A percentile compares a stretch with the other conserved stretches of the same genome.
These are phyloP conservation scores for Groenewaldozyma sp. DNA, from an alignment of 1,139 yeast genomes.

Conservation along the genomic window DNA sequence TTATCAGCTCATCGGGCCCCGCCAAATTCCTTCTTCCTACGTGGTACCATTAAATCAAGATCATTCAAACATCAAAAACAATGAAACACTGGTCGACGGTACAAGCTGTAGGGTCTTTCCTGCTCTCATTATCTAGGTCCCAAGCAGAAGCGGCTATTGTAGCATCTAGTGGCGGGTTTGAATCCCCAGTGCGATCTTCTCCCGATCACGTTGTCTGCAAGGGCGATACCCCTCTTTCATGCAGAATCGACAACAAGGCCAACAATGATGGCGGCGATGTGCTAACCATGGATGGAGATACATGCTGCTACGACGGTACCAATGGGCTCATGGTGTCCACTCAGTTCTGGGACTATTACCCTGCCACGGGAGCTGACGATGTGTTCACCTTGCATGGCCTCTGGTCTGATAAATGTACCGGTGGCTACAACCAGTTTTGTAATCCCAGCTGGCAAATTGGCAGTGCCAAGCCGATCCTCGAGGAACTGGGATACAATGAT, in stretches of 20 bases:
- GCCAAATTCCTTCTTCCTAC: no score
- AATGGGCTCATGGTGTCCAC: conserved; percentile 81
- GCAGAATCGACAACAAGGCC: conserved; percentile 24
- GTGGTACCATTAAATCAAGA: no score
- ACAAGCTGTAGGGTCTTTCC: no score
- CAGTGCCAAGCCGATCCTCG: conserved; percentile 45
- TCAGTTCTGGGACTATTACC: conserved; percentile 90
- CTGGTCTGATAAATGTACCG: conserved; percentile 81
- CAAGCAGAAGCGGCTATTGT: no score
- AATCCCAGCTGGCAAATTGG: conserved; percentile 48
- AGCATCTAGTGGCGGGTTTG: conserved; percentile 9
- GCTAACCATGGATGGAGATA: conserved; percentile 25
- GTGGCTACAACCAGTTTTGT: conserved; percentile 70
- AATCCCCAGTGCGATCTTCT: conserved; percentile 9
- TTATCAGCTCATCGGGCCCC: no score
- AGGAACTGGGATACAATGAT: conserved; percentile 35
- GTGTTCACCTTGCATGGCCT: conserved; percentile 77
- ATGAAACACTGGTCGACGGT: no score
- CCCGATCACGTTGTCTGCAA: conserved; percentile 44
- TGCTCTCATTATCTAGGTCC: no score
- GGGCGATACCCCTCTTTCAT: conserved; percentile 54
- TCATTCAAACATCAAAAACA: no score
- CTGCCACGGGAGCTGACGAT: conserved; percentile 71
- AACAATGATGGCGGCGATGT: no score
- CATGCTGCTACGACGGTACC: conserved; percentile 84